phyloP scores from a whole-genome alignment of 1,139 yeast species.

The Meyerozyma sp. region DNA sequence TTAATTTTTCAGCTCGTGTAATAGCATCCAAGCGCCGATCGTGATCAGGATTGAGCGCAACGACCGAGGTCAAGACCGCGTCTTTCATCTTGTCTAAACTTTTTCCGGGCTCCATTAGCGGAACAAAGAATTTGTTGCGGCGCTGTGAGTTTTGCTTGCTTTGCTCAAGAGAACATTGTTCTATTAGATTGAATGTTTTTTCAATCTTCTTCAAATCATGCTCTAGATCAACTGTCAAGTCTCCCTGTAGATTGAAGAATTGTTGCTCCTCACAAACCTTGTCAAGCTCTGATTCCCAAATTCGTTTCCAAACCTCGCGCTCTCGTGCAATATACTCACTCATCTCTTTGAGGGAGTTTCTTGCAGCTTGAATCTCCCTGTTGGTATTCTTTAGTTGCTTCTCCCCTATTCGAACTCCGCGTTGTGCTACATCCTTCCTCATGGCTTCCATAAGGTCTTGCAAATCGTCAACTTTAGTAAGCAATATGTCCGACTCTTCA shows the following conservation, averaged over 20 bases:
- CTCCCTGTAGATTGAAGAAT: slow-evolving; percentile 84
- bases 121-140: slow-evolving; percentile 34
- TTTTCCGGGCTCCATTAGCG: slow-evolving; percentile 60
- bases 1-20: slow-evolving; percentile 73
- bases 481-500: slow-evolving; percentile 65
- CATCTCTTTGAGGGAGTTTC: slow-evolving; percentile 46
- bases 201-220: slow-evolving; percentile 77
- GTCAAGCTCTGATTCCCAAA: slow-evolving; percentile 90
- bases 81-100: slow-evolving; percentile 65
- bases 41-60: slow-evolving; percentile 76
- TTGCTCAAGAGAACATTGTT: slow-evolving; percentile 78
- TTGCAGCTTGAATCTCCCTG: slow-evolving; percentile 61
- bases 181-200: slow-evolving; percentile 78
- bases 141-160: slow-evolving; percentile 29
- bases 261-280: slow-evolving; percentile 93
- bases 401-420: slow-evolving; percentile 80
- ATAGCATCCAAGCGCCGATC: slow-evolving; percentile 83
- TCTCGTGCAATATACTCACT: slow-evolving; percentile 61
- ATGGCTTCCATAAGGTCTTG: slow-evolving; percentile 90
- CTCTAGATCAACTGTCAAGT: slow-evolving; percentile 68
- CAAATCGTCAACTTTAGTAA: slow-evolving; percentile 82
- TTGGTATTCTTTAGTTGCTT: slow-evolving; percentile 65
- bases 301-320: slow-evolving; percentile 80
- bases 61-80: slow-evolving; percentile 76
- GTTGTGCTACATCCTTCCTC: slow-evolving; percentile 85